Evolutionary conservation across 306 rosid species (phyloP).

Genomic region (Betula pendula): DNA sequence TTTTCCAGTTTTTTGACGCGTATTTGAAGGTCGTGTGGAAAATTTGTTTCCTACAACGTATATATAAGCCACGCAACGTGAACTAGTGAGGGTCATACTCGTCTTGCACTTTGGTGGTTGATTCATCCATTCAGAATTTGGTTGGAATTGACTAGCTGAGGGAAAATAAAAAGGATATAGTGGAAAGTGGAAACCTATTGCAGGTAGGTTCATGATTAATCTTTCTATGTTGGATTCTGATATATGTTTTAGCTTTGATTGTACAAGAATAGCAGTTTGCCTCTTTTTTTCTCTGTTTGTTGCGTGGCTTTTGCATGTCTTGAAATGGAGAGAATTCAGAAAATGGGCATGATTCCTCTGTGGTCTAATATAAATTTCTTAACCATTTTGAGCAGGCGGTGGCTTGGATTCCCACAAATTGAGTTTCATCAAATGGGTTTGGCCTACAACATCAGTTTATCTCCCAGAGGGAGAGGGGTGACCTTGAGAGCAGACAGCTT

Average conservation of each 20-base stretch:
- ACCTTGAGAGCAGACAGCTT: slow-evolving; percentile 58
- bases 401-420: neutral
- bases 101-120: slow-evolving; percentile 10
- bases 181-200: slow-evolving; percentile 11
- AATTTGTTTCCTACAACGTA: neutral
- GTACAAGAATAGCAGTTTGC: neutral
- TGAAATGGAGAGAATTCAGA: too few species aligned
- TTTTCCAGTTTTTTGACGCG: slow-evolving; percentile 44
- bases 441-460: slow-evolving; percentile 32
- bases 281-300: neutral
- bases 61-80: slow-evolving; percentile 20
- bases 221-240: neutral
- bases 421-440: slow-evolving; percentile 10
- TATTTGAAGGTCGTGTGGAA: slow-evolving; percentile 31
- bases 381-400: slow-evolving; percentile 5
- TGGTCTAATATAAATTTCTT: neutral
- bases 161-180: neutral
- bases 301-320: neutral
- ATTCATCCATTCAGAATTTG: slow-evolving; percentile 15
- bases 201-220: slow-evolving; percentile 20
- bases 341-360: neutral
- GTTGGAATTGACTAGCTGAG: neutral
- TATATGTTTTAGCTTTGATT: neutral
- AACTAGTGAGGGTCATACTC: slow-evolving; percentile 16
- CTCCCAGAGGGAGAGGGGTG: slow-evolving; percentile 43